These are phyloP conservation scores for Syzygium grande DNA, from an alignment of 345 rosid genomes.

Conservation along the genomic window DNA sequence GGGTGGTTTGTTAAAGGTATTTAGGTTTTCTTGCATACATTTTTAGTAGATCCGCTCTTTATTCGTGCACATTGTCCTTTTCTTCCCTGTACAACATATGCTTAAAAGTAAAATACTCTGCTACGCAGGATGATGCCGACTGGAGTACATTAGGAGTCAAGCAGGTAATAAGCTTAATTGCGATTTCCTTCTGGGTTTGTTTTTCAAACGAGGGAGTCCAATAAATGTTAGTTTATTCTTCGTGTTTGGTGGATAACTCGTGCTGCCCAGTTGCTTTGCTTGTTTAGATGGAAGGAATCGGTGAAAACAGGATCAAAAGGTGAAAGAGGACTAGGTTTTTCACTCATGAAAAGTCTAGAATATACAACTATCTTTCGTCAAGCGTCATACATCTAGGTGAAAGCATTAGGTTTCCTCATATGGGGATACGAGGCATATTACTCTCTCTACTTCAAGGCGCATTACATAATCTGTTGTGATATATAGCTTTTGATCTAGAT, in stretches of 20 bases:
- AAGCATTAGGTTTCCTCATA: background rate
- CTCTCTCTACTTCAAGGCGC: background rate
- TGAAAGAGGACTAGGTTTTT: background rate
- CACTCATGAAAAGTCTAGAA: background rate
- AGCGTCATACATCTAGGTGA: background rate
- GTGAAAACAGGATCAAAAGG: background rate
- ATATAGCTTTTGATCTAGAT: background rate
- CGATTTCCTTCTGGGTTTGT: background rate
- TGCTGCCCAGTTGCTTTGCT: background rate
- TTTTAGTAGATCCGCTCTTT: background rate
- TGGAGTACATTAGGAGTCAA: constrained; percentile 82
- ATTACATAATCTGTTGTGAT: background rate
- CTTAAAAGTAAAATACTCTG: background rate
- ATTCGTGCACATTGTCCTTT: background rate
- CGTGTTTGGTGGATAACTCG: background rate
- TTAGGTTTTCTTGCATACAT: background rate
- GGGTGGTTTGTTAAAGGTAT: constrained; percentile 91
- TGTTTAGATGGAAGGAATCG: background rate
- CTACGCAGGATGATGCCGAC: constrained; percentile 78
- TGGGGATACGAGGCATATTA: background rate
- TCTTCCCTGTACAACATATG: background rate
- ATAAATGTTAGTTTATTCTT: background rate
- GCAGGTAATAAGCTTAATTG: constrained; percentile 30
- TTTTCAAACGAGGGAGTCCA: background rate
- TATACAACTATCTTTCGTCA: background rate